Evolutionary conservation across 2,329 filamentous ascomycete genomes (phyloP), one percentile per base, ranked within the genome.

Genomic region (Sclerotinia sclerotiorum): DNA sequence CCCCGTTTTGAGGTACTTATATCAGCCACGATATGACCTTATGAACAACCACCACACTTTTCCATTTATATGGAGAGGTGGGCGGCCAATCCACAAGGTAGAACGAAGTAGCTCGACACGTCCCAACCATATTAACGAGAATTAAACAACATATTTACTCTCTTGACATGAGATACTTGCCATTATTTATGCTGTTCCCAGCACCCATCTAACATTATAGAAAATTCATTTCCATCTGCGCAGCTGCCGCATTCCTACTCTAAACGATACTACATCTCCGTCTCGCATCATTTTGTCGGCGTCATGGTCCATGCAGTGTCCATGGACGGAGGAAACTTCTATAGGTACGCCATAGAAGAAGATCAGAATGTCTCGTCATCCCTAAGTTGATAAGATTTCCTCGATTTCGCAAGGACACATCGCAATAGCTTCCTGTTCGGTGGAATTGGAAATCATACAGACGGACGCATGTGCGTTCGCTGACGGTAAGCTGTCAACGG

Each of bases 401-500:
- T 21, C 46, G 46, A 46, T 52, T 21, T 52, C 8, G 15, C 15
- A 63, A 63, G 17, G 21, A 39, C 5, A 65, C 13, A 39, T 58
- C 7, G 44, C 27, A n/a, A 58, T 15, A 19, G n/a, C 32, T 58
- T 35, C n/a, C 54, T n/a, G 17, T 27, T 39, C 11, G 39, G 39
- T 39, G 39, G 13, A 39, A 2, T n/a, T 35, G 27, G 39, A 5
- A 21, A 49, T 21, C 51, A 42, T n/a, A 13, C n/a, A 6, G n/a
- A 32, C 27, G 46, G 32, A 67, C 15, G 13, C 21, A 63, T n/a
- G 8, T 35, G 35, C 19, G 10, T 15, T 27, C 32, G 62, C 56
- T 54, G 15, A 67, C 48, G 19, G 48, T 67, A 62, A 62, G 49
- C 46, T 67, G 39, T 29, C n/a, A 67, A 67, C 56, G 46, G 55